These are phyloP conservation scores for Lasiosphaeris hirsuta DNA, from an alignment of 495 filamentous ascomycete species.

Conservation along the genomic window DNA sequence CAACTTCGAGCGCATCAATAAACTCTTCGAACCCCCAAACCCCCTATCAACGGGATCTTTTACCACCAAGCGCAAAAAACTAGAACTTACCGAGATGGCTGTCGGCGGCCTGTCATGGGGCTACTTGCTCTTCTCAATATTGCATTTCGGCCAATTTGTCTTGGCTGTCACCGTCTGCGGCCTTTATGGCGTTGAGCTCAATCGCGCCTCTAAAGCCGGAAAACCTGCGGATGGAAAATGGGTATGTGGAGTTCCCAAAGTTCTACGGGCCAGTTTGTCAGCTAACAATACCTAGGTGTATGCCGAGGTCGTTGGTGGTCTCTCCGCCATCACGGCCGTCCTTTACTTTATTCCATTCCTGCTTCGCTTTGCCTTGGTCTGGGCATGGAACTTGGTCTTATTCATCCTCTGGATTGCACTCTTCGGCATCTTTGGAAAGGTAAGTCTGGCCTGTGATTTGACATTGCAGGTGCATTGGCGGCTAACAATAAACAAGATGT, in stretches of 20 bases:
- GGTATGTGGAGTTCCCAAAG: slow-evolving; percentile 39
- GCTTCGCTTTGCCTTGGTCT: slow-evolving; percentile 50
- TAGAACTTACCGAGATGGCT: slow-evolving; percentile 29
- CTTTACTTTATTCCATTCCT: slow-evolving; percentile 61
- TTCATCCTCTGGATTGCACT: slow-evolving; percentile 75
- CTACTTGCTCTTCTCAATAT: slow-evolving; percentile 46
- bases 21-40: neutral
- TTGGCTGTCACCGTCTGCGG: slow-evolving; percentile 72
- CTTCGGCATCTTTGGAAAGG: slow-evolving; percentile 74
- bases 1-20: no score
- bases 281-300: slow-evolving; percentile 49
- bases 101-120: slow-evolving; percentile 31
- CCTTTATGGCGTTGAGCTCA: slow-evolving; percentile 72
- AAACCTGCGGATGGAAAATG: slow-evolving; percentile 61
- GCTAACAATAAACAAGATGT: slow-evolving; percentile 45
- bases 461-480: slow-evolving; percentile 3
- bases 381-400: slow-evolving; percentile 67
- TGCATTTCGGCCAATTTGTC: slow-evolving; percentile 70
- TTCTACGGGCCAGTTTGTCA: neutral
- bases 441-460: slow-evolving; percentile 9
- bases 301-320: slow-evolving; percentile 60
- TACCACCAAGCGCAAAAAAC: neutral
- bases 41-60: neutral
- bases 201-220: slow-evolving; percentile 50
- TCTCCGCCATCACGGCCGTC: slow-evolving; percentile 59